Conservation (phyloP, 2,329 filamentous ascomycete species). For the Pseudogymnoascus pannorum region DNA sequence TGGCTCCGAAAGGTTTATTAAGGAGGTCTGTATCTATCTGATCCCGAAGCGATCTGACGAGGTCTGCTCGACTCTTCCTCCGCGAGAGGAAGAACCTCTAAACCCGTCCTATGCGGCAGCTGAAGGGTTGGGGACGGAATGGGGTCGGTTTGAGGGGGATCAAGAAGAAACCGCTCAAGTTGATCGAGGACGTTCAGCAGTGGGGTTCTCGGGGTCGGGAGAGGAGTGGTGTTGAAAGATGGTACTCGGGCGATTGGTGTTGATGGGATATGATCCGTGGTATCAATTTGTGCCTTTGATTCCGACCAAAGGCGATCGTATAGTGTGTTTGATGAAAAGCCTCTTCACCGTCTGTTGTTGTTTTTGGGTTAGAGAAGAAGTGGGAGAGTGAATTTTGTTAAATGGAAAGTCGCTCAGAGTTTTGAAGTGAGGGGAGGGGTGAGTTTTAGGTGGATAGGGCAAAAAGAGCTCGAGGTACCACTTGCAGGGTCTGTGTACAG, state of each 20-base stretch:
- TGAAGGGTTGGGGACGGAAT: slow-evolving; percentile 59
- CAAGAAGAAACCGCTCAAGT: slow-evolving; percentile 44
- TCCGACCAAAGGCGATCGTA: slow-evolving; percentile 49
- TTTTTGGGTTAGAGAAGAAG: background rate
- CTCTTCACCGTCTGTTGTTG: background rate
- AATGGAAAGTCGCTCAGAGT: slow-evolving; percentile 1
- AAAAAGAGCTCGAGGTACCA: slow-evolving; percentile 2
- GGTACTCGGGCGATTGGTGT: slow-evolving; percentile 44
- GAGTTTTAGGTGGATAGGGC: background rate
- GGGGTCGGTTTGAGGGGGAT: slow-evolving; percentile 42
- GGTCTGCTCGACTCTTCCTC: slow-evolving; percentile 99
- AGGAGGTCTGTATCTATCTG: slow-evolving; percentile 90
- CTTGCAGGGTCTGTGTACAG: no score
- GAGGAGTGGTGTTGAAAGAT: slow-evolving; percentile 54
- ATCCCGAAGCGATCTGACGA: slow-evolving; percentile 85
- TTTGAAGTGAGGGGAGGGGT: background rate
- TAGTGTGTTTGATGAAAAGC: background rate
- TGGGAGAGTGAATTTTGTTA: background rate
- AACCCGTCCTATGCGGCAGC: slow-evolving; percentile 99
- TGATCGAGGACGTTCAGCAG: slow-evolving; percentile 33
- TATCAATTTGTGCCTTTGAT: slow-evolving; percentile 53
- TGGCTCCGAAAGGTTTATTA: slow-evolving; percentile 52
- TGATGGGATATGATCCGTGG: slow-evolving; percentile 38
- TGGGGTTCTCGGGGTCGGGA: background rate
- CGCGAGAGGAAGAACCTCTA: slow-evolving; percentile 96